Conservation (phyloP, 768 basidiomycete genomes). For the Serendipita sp. region DNA sequence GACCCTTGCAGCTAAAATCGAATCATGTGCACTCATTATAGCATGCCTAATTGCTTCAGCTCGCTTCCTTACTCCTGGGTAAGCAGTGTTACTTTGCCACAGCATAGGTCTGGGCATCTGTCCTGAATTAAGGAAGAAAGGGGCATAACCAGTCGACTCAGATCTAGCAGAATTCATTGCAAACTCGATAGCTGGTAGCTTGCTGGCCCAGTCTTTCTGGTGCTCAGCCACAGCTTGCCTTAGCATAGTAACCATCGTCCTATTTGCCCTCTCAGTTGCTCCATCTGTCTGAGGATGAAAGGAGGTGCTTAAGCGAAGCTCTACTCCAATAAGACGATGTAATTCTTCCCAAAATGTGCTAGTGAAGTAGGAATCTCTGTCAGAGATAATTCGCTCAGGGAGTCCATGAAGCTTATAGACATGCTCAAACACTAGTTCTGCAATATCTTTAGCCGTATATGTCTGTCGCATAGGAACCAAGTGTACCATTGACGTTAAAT, state of each 20-base stretch:
- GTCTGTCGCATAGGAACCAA: background rate
- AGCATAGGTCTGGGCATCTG: constrained; percentile 6
- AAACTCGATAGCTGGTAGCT: constrained; percentile 15
- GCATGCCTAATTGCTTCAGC: constrained; percentile 16
- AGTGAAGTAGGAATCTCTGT: constrained; percentile 22
- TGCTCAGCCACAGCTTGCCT: constrained; percentile 16
- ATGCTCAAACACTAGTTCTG: constrained; percentile 5
- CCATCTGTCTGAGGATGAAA: constrained; percentile 27
- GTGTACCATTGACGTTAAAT: constrained; percentile 9
- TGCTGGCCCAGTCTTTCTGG: constrained; percentile 19
- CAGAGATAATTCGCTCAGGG: constrained; percentile 18
- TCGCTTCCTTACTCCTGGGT: constrained; percentile 19
- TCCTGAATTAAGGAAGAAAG: constrained; percentile 18
- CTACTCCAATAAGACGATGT: constrained; percentile 15
- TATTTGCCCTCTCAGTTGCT: constrained; percentile 20
- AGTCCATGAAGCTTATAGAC: constrained; percentile 13
- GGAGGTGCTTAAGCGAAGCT: constrained; percentile 19
- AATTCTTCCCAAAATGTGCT: constrained; percentile 22
- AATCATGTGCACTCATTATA: constrained; percentile 21
- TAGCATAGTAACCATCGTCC: constrained; percentile 19
- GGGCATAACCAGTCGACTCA: constrained; percentile 12
- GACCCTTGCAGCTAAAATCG: constrained; percentile 17
- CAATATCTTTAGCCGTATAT: constrained; percentile 8
- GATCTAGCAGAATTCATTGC: constrained; percentile 14
- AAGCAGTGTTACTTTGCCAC: background rate